phyloP scores from a whole-genome alignment of 2,329 filamentous ascomycete species.

The Rhinocladiella mackenziei region DNA sequence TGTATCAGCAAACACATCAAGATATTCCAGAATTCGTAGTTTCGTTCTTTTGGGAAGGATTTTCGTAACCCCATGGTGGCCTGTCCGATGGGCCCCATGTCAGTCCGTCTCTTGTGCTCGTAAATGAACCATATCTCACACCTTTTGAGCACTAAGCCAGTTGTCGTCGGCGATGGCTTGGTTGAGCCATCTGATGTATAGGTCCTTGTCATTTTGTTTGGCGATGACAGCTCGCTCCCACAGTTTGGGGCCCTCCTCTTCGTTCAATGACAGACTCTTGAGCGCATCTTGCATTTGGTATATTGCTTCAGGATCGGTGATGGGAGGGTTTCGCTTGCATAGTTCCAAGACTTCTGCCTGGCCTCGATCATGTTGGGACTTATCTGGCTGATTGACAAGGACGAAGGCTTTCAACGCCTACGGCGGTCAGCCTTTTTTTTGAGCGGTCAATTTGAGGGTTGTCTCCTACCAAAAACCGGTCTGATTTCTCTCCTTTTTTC shows the following conservation, averaged over 20 bases:
- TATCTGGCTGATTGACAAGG: conserved; percentile 37
- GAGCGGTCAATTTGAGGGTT: neutral
- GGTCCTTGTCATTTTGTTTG: conserved; percentile 41
- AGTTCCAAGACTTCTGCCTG: conserved; percentile 41
- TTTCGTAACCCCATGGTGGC: conserved; percentile 49
- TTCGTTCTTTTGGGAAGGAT: conserved; percentile 46
- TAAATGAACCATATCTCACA: conserved; percentile 29
- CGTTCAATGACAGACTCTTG: conserved; percentile 35
- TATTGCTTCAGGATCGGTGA: conserved; percentile 44
- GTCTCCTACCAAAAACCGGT: conserved; percentile 29
- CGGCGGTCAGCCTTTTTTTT: conserved; percentile 7
- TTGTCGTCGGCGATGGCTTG: conserved; percentile 40
- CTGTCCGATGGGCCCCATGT: conserved; percentile 32
- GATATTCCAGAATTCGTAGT: conserved; percentile 50
- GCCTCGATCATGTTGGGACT: conserved; percentile 42
- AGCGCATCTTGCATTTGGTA: conserved; percentile 43
- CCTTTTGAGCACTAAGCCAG: conserved; percentile 50
- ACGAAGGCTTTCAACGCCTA: conserved; percentile 30
- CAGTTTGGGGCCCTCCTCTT: conserved; percentile 36
- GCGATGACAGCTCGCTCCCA: conserved; percentile 48
- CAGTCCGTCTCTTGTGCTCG: conserved; percentile 25
- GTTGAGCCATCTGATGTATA: conserved; percentile 46
- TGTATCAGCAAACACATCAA: conserved; percentile 44
- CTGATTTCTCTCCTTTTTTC: conserved; percentile 52
- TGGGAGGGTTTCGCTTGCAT: conserved; percentile 41